These are phyloP conservation scores for Pharnaceum exiguum DNA, from an alignment of 148 eudicot genomes.

Conservation along the genomic window DNA sequence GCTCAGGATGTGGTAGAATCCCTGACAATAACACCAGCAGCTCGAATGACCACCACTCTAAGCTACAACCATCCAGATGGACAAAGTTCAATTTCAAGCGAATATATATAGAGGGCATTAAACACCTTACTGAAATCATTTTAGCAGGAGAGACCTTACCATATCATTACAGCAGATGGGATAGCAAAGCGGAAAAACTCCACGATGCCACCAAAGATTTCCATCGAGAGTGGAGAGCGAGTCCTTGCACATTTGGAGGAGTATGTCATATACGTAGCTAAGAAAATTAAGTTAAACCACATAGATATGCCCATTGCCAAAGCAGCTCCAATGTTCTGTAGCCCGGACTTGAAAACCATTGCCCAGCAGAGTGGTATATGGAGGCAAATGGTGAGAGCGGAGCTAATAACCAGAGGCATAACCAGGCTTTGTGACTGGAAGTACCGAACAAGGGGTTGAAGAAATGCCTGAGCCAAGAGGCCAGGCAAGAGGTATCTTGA, in stretches of 20 bases:
- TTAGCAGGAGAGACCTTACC: too few species aligned
- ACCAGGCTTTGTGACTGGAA: slow-evolving; percentile 68
- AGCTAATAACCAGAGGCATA: slow-evolving; percentile 61
- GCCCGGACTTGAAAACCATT: slow-evolving; percentile 61
- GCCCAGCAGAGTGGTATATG: slow-evolving; percentile 75
- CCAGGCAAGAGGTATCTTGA: slow-evolving; percentile 53
- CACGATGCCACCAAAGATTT: slow-evolving; percentile 46
- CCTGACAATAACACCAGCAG: slow-evolving; percentile 71
- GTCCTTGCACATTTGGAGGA: slow-evolving; percentile 57
- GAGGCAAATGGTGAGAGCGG: slow-evolving; percentile 38
- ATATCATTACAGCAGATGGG: slow-evolving; percentile 83
- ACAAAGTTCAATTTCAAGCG: neutral
- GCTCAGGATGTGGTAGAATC: slow-evolving; percentile 72
- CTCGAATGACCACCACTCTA: slow-evolving; percentile 94
- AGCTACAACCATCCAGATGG: slow-evolving; percentile 31
- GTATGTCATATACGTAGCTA: slow-evolving; percentile 51
- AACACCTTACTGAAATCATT: too few species aligned
- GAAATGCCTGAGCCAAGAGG: slow-evolving; percentile 53
- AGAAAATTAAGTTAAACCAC: slow-evolving; percentile 58
- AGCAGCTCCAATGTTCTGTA: slow-evolving; percentile 64
- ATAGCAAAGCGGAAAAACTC: slow-evolving; percentile 77
- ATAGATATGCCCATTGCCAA: slow-evolving; percentile 50
- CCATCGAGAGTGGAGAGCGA: slow-evolving; percentile 65
- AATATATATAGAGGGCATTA: neutral
- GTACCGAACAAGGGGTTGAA: slow-evolving; percentile 73